Percentiles rank a stretch among this genome's conserved stretches.
These are phyloP conservation scores for Starmerella geochares DNA, from an alignment of 805 yeast genomes.

Conservation along the genomic window DNA sequence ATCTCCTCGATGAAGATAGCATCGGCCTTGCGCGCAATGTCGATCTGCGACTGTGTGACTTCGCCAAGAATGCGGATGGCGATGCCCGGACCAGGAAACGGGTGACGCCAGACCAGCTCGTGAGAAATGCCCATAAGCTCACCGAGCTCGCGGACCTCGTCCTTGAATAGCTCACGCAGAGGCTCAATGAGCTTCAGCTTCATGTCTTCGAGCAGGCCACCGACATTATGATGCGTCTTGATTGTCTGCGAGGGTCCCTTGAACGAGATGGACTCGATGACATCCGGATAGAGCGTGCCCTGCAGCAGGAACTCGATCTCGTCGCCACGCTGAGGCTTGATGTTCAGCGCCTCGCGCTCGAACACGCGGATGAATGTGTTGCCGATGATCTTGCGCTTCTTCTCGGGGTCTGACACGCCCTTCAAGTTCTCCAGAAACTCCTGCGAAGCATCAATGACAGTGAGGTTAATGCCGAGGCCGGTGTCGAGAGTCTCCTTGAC, in stretches of 20 bases:
- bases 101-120: slow-evolving; percentile 98
- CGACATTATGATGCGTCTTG: slow-evolving; percentile 98
- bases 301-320: slow-evolving; percentile 89
- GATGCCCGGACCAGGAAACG: slow-evolving; percentile 99
- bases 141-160: slow-evolving; percentile 95
- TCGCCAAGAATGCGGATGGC: slow-evolving; percentile 97
- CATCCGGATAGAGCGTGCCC: slow-evolving; percentile 97
- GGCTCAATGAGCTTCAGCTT: slow-evolving; percentile 97
- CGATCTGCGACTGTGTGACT: slow-evolving; percentile 86
- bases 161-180: slow-evolving; percentile 94
- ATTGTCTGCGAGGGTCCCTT: slow-evolving; percentile 99
- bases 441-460: slow-evolving; percentile 89
- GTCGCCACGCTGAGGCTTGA: slow-evolving; percentile 70
- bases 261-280: slow-evolving; percentile 95
- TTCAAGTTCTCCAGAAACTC: slow-evolving; percentile 75
- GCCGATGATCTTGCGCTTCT: slow-evolving; percentile 97
- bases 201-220: slow-evolving; percentile 96
- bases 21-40: slow-evolving; percentile 96
- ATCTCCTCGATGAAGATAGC: slow-evolving; percentile 93
- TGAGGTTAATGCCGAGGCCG: slow-evolving; percentile 88
- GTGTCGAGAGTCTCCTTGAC: slow-evolving; percentile 84
- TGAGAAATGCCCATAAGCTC: slow-evolving; percentile 89
- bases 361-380: slow-evolving; percentile 94
- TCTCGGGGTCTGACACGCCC: slow-evolving; percentile 97
- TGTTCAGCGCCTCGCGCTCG: slow-evolving; percentile 88